Evolutionary conservation across 352 stramenopile genomes (phyloP).

Genomic region (Pythium folliculosum): DNA sequence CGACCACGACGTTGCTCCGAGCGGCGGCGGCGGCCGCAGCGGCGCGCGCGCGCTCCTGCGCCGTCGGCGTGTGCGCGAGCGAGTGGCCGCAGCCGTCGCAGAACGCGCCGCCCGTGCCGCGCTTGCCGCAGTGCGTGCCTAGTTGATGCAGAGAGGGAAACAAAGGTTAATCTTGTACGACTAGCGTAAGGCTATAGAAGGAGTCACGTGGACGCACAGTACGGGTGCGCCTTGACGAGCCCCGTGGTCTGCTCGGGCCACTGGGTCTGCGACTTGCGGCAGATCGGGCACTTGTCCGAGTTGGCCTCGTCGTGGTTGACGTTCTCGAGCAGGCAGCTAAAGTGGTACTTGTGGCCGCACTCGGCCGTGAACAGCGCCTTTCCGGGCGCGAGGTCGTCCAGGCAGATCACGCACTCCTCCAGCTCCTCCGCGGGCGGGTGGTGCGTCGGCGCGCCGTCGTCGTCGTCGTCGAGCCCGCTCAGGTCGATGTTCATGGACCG

Average conservation of each 20-base stretch:
- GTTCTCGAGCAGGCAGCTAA: conserved; percentile 86
- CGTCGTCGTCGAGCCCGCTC: conserved; percentile 6
- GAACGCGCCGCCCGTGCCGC: conserved; percentile 39
- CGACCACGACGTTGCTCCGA: conserved; percentile 45
- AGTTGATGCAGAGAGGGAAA: neutral
- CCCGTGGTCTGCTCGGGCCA: conserved; percentile 86
- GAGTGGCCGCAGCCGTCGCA: conserved; percentile 47
- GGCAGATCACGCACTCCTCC: conserved; percentile 83
- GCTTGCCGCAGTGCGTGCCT: conserved; percentile 45
- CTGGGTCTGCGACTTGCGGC: conserved; percentile 78
- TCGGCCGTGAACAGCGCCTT: conserved; percentile 82
- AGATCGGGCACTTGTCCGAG: conserved; percentile 88
- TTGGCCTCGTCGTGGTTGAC: conserved; percentile 90
- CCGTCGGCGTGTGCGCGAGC: conserved; percentile 45
- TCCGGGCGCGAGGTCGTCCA: conserved; percentile 70
- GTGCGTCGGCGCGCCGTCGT: conserved; percentile 2
- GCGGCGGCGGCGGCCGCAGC: conserved; percentile 29
- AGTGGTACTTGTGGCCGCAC: conserved; percentile 87
- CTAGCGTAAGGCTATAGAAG: neutral
- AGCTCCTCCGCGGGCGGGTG: conserved; percentile 20
- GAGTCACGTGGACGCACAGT: conserved; percentile 42
- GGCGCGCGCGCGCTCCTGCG: conserved; percentile 35
- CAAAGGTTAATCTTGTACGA: neutral
- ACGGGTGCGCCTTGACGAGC: conserved; percentile 84
- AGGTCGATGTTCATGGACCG: conserved; percentile 26